Conservation (phyloP, 2,329 filamentous ascomycete genomes). For the Cadophora luteo-olivacea region DNA sequence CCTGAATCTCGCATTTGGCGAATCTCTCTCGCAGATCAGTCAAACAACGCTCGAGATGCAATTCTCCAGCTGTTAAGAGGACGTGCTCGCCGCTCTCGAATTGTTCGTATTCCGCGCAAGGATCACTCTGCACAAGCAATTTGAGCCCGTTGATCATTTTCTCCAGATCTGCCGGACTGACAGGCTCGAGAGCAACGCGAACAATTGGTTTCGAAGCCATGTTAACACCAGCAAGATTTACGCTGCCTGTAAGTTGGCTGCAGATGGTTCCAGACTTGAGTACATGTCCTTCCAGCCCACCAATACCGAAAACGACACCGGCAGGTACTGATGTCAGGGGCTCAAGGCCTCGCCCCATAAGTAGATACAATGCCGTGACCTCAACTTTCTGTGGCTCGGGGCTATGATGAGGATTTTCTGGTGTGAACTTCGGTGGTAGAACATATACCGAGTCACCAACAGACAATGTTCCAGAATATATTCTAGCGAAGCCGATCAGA, state of each 20-base stretch:
- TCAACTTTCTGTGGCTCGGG: conserved; percentile 83
- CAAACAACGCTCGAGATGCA: conserved; percentile 92
- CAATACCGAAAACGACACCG: conserved; percentile 94
- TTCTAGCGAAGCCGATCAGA: conserved; percentile 90
- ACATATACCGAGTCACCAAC: conserved; percentile 94
- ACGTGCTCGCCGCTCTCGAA: conserved; percentile 94
- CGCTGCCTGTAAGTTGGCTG: conserved; percentile 82
- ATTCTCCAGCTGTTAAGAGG: conserved; percentile 88
- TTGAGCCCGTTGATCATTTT: conserved; percentile 93
- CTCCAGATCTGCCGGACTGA: conserved; percentile 86
- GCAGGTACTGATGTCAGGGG: conserved; percentile 84
- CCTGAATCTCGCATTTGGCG: conserved; percentile 92
- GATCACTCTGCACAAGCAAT: conserved; percentile 91
- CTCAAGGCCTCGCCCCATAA: conserved; percentile 93
- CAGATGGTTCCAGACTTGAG: conserved; percentile 95
- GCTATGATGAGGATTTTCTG: conserved; percentile 72
- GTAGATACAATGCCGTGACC: conserved; percentile 87
- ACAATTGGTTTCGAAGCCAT: conserved; percentile 90
- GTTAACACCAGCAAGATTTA: conserved; percentile 87
- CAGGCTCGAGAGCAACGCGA: conserved; percentile 91
- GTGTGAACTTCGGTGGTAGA: conserved; percentile 90
- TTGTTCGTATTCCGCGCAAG: conserved; percentile 94
- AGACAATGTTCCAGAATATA: conserved; percentile 88
- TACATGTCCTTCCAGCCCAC: conserved; percentile 89
- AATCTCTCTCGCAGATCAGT: conserved; percentile 94